Conservation (phyloP, 78 protist species). For the Dictyostelium citrinum region DNA sequence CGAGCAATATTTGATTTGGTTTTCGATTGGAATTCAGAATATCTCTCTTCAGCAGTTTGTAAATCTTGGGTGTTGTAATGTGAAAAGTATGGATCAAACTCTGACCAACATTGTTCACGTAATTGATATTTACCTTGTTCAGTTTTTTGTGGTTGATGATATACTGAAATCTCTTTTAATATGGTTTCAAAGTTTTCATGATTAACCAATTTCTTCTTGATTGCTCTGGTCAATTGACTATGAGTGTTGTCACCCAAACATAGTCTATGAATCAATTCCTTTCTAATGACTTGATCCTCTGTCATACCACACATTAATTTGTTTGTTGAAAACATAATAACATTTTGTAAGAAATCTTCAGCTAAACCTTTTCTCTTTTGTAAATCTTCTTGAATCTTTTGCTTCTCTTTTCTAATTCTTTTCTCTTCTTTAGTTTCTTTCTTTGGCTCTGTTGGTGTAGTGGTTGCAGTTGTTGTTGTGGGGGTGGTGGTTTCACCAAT, state of each 20-base stretch:
- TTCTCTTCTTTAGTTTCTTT: constrained; percentile 32
- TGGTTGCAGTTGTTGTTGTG: not conserved
- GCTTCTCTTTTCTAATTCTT: constrained; percentile 27
- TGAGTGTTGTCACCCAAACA: constrained; percentile 72
- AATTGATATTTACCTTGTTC: constrained; percentile 80
- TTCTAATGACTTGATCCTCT: constrained; percentile 60
- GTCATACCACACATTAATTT: constrained; percentile 73
- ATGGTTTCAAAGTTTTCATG: constrained; percentile 63
- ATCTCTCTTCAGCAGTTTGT: constrained; percentile 69
- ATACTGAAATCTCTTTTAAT: constrained; percentile 48
- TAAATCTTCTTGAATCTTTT: constrained; percentile 24
- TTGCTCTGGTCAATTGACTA: constrained; percentile 43
- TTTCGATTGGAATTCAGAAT: constrained; percentile 29
- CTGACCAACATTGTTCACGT: constrained; percentile 71
- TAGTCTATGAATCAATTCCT: constrained; percentile 72
- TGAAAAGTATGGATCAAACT: constrained; percentile 77
- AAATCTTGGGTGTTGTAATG: constrained; percentile 71
- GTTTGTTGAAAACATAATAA: constrained; percentile 68
- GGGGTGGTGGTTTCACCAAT: not conserved
- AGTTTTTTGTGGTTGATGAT: constrained; percentile 68
- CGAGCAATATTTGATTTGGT: constrained; percentile 59
- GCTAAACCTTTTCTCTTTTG: constrained; percentile 34
- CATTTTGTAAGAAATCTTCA: constrained; percentile 51
- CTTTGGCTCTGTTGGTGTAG: not conserved
- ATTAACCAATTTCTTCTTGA: constrained; percentile 27